Evolutionary conservation across 2,329 filamentous ascomycete genomes (phyloP), one percentile per base, ranked within the genome.

Genomic region (Clonostachys solani): DNA sequence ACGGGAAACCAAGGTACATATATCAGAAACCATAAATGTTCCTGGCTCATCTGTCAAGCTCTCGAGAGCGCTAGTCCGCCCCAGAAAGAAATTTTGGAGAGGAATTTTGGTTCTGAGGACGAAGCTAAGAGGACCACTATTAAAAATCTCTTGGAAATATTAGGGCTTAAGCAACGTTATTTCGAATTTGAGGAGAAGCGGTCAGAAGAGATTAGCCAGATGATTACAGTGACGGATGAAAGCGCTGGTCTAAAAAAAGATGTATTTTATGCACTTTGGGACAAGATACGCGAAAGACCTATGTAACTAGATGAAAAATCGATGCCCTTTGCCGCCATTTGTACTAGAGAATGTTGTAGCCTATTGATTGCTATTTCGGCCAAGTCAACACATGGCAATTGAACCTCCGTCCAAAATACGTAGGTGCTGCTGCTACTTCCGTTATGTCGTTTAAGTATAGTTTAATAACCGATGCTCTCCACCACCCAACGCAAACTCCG

Each of bases 11-110:
- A 97, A 55, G 94, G 94, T 56, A 99, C 94, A 50, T 94, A 99
- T 63, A 99, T 99, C 69, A 86, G 92, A 78, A 94, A 99, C 75
- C 99, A 99, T 82, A 99, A 99, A 81, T 99, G 94, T 80, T 95
- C 89, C 40, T 99, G 94, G 94, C 76, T 99, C 50, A 81, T 99
- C 69, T 99, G 99, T 80, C 86, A 96, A 72, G 94, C 94, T 42
- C 78, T 99, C 50, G 79, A 84, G 66, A 80, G 86, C 52, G 87
- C 82, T 54, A 92, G 80, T 3, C 84, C 89, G 2, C 90, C 92
- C 66, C 94, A 99, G 79, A 84, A 90, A 62, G 79, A 87, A 71
- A 70, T 95, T 37, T 84, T 99, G 45, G 89, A 96, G 63, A 83
- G 89, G 49, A 92, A 96, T 75, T 99, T 99, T 68, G 94, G 94